Percentiles rank a stretch among this genome's conserved stretches.
Conservation (phyloP, 192 early-diverging fungal genomes). For the Coemansia pectinata region DNA sequence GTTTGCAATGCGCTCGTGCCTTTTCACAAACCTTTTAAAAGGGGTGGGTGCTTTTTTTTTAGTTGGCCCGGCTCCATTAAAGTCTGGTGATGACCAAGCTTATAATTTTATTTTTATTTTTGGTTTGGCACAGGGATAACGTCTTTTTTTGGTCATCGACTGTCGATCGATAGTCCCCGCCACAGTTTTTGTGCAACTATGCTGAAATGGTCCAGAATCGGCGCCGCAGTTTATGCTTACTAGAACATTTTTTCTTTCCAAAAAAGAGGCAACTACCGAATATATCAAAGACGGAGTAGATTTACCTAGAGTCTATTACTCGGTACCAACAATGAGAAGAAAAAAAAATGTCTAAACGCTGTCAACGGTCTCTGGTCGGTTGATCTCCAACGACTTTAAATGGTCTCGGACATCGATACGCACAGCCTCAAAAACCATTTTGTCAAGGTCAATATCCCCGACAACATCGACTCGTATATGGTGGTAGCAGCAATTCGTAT, state of each 20-base stretch:
- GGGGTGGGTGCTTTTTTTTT: constrained; percentile 11
- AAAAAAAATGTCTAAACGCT: background rate
- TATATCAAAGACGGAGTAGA: background rate
- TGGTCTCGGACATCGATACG: constrained; percentile 43
- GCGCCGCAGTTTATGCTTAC: background rate
- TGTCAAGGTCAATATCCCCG: constrained; percentile 10
- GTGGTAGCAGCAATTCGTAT: constrained; percentile 51
- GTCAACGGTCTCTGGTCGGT: background rate
- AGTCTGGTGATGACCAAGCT: background rate
- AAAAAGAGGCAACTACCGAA: background rate
- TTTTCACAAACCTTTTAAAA: background rate
- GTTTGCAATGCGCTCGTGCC: background rate
- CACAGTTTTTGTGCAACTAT: background rate
- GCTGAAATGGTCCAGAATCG: background rate
- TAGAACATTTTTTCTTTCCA: background rate
- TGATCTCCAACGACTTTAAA: constrained; percentile 9
- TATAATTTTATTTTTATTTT: constrained; percentile 3
- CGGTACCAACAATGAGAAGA: no score
- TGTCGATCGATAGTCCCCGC: background rate
- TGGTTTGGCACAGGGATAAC: background rate
- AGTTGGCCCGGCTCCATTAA: constrained; percentile 16
- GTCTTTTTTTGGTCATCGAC: background rate
- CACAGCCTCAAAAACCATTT: constrained; percentile 28
- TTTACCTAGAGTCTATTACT: background rate
- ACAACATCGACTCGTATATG: constrained; percentile 31